A percentile compares a stretch with the other conserved stretches of the same genome.
Conservation (phyloP, 2,329 filamentous ascomycete species). For the Hirsutella thompsonii region DNA sequence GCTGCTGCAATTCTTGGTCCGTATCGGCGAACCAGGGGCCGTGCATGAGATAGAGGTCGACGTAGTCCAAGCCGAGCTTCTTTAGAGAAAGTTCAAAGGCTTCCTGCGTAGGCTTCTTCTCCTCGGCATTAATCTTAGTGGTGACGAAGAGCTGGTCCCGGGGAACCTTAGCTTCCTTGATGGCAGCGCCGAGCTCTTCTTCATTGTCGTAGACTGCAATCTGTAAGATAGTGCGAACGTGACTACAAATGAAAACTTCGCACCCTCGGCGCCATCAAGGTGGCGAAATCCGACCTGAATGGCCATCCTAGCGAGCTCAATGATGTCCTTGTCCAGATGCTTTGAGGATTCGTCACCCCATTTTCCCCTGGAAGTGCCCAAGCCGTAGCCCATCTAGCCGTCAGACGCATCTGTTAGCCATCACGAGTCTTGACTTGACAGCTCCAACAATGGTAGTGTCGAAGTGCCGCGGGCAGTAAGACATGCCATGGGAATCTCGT, state of each 20-base stretch:
- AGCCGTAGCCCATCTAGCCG: constrained; percentile 56
- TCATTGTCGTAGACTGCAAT: constrained; percentile 49
- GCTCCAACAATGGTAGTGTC: neutral
- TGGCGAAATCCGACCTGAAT: constrained; percentile 60
- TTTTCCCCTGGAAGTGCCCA: constrained; percentile 55
- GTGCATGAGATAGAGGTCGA: constrained; percentile 59
- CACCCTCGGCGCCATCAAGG: constrained; percentile 59
- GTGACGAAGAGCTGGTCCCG: constrained; percentile 57
- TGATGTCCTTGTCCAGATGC: constrained; percentile 40
- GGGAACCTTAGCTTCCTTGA: constrained; percentile 51
- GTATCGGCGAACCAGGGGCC: constrained; percentile 38
- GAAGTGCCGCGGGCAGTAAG: neutral
- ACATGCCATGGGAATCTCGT: constrained; percentile 55
- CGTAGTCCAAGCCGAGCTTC: constrained; percentile 55
- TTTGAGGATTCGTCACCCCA: constrained; percentile 16
- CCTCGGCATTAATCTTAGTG: constrained; percentile 38
- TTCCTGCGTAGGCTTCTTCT: constrained; percentile 27
- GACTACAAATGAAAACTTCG: too few species aligned
- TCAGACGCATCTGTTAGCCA: neutral
- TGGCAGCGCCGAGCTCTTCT: constrained; percentile 56
- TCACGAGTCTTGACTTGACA: neutral
- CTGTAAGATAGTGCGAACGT: neutral
- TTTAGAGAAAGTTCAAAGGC: constrained; percentile 47
- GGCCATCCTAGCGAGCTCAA: constrained; percentile 41
- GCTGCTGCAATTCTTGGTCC: constrained; percentile 39